Base-by-base conservation (phyloP, 106 monocot genomes). In the Ottelia alismoides region DNA sequence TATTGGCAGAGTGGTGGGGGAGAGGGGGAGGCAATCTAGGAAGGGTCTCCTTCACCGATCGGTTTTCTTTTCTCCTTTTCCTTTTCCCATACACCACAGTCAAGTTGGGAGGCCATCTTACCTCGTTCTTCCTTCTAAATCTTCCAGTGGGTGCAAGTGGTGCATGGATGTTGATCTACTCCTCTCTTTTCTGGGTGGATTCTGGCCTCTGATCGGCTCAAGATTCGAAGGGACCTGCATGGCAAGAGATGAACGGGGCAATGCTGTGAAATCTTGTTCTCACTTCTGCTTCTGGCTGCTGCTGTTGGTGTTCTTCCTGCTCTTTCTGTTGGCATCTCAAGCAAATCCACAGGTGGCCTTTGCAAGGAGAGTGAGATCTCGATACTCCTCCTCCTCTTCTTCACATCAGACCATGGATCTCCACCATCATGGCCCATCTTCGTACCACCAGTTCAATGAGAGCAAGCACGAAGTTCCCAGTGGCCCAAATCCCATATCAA, bases 401-500 rank as follows among this genome's bases (percentile, higher is more conserved):
- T 2, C 5, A 16, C 10, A 16, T 16, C 46, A 47, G 46, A 2
- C 46, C 46, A 47, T 47, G 46, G 46, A 47, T 9, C 10, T 47
- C 19, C 46, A 47, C 46, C 46, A 20, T 16, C 46, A 18, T 16
- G 20, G 20, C 10, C 0, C 16, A 2, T n/a, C 19, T 20, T 9
- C 46, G 2, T 3, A 20, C 10, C 46, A 20, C 2, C 19, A 47
- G 46, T 63, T 51, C 24, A 52, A 63, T 25, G 22, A 23, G 52
- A 52, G 52, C 14, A 51, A 50, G 7, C 63, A 63, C 43, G 51
- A 51, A 52, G 63, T 63, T 20, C 63, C 63, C 22, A 63, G 51
- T 31, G 63, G 63, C 22, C 63, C 63, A 0, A 63, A 63, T 25
- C 63, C 63, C 16, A 51, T 63, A 14, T 31, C 63, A 23, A 63